Base-by-base conservation (phyloP, 305 asterid genomes). In the Plantago lanceolata region DNA sequence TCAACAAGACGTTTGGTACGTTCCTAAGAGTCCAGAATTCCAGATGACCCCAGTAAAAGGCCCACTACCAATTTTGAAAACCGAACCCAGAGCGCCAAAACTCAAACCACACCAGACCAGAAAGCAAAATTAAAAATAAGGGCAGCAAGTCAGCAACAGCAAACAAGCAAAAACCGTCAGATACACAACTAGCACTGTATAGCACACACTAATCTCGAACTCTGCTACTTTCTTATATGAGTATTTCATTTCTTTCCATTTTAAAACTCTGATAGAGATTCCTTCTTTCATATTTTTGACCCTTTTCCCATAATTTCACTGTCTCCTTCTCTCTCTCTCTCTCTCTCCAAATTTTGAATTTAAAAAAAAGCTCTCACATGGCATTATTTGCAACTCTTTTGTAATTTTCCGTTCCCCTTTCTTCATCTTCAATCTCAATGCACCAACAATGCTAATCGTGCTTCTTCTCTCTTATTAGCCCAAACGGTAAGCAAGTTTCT, bases 11-110 rank as follows among this genome's bases (percentile, higher is more conserved):
- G n/a, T n/a, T n/a, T n/a, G n/a, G n/a, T n/a, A 40, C 16, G 47
- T 40, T 0, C 0, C 45, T 9, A 40, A 40, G 45, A 8, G 0
- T 40, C 14, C 1, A 1, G 6, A 8, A 13, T 15, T 12, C 47
- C 47, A 40, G 16, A 40, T 40, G 4, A 11, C 47, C 47, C 47
- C 14, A 8, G 14, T 40, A 8, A 40, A 19, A 37, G 33, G 40
- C 40, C 65, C 65, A 60, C 54, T 60, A 12, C 3, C 6, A 71
- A 73, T 76, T 88, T 88, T 84, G 82, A 88, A 85, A 73, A 61
- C 70, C 61, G 51, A 74, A 69, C 56, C 55, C 66, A 54, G 65
- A 81, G 84, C 96, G 96, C 91, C 84, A 88, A 88, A 85, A 72
- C 71, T 74, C 74, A 68, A 43, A 64, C 35, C 61, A 19, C n/a